Evolutionary conservation across 805 yeast species (phyloP), one percentile per base, ranked within the genome.

Genomic region (Candida sakaeoensis): DNA sequence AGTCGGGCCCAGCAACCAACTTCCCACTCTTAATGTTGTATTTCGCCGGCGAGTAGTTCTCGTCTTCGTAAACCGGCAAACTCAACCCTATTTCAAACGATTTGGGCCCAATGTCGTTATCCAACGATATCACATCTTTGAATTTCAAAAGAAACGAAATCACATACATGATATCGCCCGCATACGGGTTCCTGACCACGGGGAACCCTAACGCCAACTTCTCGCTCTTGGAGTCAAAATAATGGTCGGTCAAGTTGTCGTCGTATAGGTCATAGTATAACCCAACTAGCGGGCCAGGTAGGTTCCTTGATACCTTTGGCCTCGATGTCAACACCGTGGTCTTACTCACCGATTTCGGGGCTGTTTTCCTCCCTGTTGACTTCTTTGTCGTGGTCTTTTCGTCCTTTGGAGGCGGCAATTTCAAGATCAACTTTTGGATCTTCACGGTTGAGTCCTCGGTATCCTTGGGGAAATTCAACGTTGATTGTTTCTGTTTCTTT

Each of bases 201-300:
- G 60, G 63, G 37, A 44, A 66, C 1, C 73, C 73, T 7, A 67
- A 50, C 0, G 72, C 72, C 13, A 68, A 34, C 14, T 40, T 39
- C 36, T 64, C 65, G 2, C 47, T 23, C 3, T 50, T 41, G 1
- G 53, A 49, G 4, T 35, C 27, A 2, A 26, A 29, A 30, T 51
- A 44, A 13, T 47, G 44, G n/a, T 45, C 46, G 2, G 53, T 50
- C 5, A 57, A 35, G 46, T 61, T 63, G 12, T 65, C 71, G 41
- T 68, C 73, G 40, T 68, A 68, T 8, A 58, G 46, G 32, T 60
- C 64, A 42, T 60, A 67, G 36, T 53, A 47, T 21, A 68, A 46
- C 0, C 62, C 58, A 3, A 68, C 51, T 33, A 68, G 47, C 1
- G 74, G 72, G 1, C 72, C 72, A 0, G 73, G 72, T 12, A 60